A percentile compares a stretch with the other conserved stretches of the same genome.
These are phyloP conservation scores for Fibroporia radiculosa DNA, from an alignment of 768 basidiomycete genomes.

Conservation along the genomic window DNA sequence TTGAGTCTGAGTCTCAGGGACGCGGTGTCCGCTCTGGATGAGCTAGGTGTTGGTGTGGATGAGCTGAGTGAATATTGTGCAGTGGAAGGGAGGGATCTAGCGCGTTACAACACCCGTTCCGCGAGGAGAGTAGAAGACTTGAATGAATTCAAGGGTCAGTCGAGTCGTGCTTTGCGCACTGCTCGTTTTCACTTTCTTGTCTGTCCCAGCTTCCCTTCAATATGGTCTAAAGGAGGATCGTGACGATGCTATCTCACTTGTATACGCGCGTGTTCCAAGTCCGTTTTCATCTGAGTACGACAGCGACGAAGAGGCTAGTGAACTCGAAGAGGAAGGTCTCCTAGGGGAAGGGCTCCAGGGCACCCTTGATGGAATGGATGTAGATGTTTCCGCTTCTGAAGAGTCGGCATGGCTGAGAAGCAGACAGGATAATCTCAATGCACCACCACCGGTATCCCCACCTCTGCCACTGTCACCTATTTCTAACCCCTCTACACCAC, in stretches of 20 bases:
- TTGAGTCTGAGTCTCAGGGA: conserved; percentile 49
- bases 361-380: conserved; percentile 4
- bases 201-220: conserved; percentile 44
- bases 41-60: conserved; percentile 62
- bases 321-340: conserved; percentile 8
- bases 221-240: conserved; percentile 49
- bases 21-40: conserved; percentile 59
- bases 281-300: conserved; percentile 24
- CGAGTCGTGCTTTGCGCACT: conserved; percentile 16
- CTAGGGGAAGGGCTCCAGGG: no score
- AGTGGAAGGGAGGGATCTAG: conserved; percentile 63
- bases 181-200: conserved; percentile 20
- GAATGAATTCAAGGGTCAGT: conserved; percentile 63
- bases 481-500: conserved; percentile 49
- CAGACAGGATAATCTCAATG: conserved; percentile 5
- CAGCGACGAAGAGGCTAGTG: conserved; percentile 11
- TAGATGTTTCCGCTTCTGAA: conserved; percentile 5
- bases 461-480: conserved; percentile 47
- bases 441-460: conserved; percentile 25
- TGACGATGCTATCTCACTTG: conserved; percentile 49
- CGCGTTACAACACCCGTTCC: conserved; percentile 58
- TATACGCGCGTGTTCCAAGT: conserved; percentile 26
- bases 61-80: conserved; percentile 61
- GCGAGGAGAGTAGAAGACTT: conserved; percentile 64
- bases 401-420: conserved; percentile 7